These are phyloP conservation scores for Tylopilus sp. DNA, from an alignment of 1,284 basidiomycete species.

Conservation along the genomic window DNA sequence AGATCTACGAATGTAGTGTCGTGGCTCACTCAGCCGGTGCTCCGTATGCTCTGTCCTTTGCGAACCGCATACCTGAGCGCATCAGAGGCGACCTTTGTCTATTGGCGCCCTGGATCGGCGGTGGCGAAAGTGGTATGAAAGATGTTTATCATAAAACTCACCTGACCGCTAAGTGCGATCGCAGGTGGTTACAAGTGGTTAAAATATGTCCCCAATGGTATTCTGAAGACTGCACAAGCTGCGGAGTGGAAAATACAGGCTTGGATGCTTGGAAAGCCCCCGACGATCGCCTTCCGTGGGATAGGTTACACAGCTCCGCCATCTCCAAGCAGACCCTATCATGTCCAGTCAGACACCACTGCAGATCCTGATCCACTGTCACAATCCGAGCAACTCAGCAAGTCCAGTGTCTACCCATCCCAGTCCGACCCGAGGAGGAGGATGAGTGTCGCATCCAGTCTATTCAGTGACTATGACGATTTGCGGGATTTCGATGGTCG, in stretches of 20 bases:
- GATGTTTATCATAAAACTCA: not conserved
- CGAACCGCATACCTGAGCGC: slow-evolving; percentile 68
- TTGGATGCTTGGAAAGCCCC: slow-evolving; percentile 95
- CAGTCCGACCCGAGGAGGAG: slow-evolving; percentile 43
- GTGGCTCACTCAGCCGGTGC: slow-evolving; percentile 97
- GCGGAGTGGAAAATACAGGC: slow-evolving; percentile 97
- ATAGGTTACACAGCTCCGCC: slow-evolving; percentile 66
- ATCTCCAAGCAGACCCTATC: slow-evolving; percentile 29
- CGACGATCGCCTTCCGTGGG: slow-evolving; percentile 72
- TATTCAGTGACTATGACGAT: slow-evolving; percentile 82
- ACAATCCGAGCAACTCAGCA: slow-evolving; percentile 30
- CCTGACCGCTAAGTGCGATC: slow-evolving; percentile 12
- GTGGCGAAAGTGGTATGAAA: slow-evolving; percentile 76
- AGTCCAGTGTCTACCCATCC: slow-evolving; percentile 36
- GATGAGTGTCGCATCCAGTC: slow-evolving; percentile 58
- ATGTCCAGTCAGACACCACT: slow-evolving; percentile 20
- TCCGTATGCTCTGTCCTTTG: slow-evolving; percentile 89
- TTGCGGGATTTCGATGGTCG: slow-evolving; percentile 77
- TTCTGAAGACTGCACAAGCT: slow-evolving; percentile 92
- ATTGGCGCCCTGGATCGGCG: slow-evolving; percentile 95
- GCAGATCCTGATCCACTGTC: slow-evolving; percentile 27
- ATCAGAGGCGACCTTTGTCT: slow-evolving; percentile 85
- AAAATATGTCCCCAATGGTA: slow-evolving; percentile 90
- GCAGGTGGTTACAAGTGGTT: slow-evolving; percentile 90
- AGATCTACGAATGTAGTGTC: slow-evolving; percentile 78